Percentiles rank a stretch among this genome's conserved stretches.
Evolutionary conservation across 176 grass and related monocot genomes (phyloP).

Genomic region (Pontederia paniculata): DNA sequence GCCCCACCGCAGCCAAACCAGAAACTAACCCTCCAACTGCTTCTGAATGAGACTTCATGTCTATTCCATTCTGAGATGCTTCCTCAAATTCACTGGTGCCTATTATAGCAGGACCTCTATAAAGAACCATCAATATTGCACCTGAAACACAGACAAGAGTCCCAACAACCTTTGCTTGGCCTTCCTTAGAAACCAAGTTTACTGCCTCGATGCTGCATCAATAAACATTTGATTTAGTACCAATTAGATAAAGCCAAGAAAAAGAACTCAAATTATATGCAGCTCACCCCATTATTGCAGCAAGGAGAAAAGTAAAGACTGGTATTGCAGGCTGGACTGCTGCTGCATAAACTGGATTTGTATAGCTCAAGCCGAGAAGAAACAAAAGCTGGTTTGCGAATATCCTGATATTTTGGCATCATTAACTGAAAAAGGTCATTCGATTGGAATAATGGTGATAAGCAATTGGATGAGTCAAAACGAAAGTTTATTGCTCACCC

Average conservation of each 20-base stretch:
- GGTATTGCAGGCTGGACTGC: conserved; percentile 81
- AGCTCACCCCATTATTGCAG: conserved; percentile 53
- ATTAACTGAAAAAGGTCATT: neutral
- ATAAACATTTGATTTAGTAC: neutral
- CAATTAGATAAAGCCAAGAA: neutral
- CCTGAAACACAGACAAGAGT: conserved; percentile 69
- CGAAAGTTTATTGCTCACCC: conserved; percentile 31
- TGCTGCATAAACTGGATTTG: conserved; percentile 78
- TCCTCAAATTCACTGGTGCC: conserved; percentile 31
- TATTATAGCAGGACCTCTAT: conserved; percentile 58
- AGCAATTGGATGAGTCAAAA: too few species aligned
- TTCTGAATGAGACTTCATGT: conserved; percentile 53
- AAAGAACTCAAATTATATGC: neutral
- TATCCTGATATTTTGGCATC: conserved; percentile 32
- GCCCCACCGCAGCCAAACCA: conserved; percentile 30
- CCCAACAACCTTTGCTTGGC: conserved; percentile 51
- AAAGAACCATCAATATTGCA: conserved; percentile 75
- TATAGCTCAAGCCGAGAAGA: conserved; percentile 78
- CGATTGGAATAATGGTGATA: neutral
- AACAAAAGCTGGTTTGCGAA: conserved; percentile 90
- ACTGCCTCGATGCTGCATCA: conserved; percentile 59
- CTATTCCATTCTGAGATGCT: conserved; percentile 29
- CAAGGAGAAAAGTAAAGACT: conserved; percentile 82
- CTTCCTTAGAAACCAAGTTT: conserved; percentile 44
- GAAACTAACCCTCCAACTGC: conserved; percentile 21